Evolutionary conservation across 192 early-diverging fungal species (phyloP).

Genomic region (Coemansia sp.): DNA sequence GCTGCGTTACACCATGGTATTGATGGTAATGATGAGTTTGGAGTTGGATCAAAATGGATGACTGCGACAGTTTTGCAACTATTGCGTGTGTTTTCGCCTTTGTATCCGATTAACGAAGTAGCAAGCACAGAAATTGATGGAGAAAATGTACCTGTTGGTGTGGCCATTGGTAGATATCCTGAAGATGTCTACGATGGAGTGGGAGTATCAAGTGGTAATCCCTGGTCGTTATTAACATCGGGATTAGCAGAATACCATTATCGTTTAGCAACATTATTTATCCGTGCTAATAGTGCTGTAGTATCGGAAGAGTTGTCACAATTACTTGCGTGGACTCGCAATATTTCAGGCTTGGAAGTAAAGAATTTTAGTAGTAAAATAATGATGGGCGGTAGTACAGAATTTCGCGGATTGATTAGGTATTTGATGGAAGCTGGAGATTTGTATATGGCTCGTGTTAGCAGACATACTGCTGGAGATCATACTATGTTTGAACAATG

Average conservation of each 20-base stretch:
- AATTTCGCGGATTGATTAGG: slow-evolving; percentile 30
- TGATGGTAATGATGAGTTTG: slow-evolving; percentile 25
- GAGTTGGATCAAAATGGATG: slow-evolving; percentile 17
- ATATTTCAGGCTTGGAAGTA: background rate
- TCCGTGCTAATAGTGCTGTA: slow-evolving; percentile 10
- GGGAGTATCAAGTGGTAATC: slow-evolving; percentile 61
- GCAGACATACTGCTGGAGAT: slow-evolving; percentile 53
- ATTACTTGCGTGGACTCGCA: slow-evolving; percentile 33
- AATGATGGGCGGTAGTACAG: background rate
- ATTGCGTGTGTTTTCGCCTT: slow-evolving; percentile 15
- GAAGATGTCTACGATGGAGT: slow-evolving; percentile 77
- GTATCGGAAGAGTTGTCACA: slow-evolving; percentile 41
- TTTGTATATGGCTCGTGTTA: slow-evolving; percentile 58
- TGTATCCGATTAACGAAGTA: slow-evolving; percentile 33
- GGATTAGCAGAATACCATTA: slow-evolving; percentile 67
- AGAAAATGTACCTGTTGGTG: slow-evolving; percentile 30
- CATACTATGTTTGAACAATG: slow-evolving; percentile 68
- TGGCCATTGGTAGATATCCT: slow-evolving; percentile 70
- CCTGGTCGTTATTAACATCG: slow-evolving; percentile 70
- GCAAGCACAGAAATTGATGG: slow-evolving; percentile 16
- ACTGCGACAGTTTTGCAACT: slow-evolving; percentile 20
- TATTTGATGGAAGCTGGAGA: slow-evolving; percentile 58
- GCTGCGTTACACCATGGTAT: slow-evolving; percentile 53
- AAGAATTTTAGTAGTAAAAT: background rate
- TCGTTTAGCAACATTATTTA: slow-evolving; percentile 41